Conservation (phyloP, 306 rosid genomes). For the Vicia faba region DNA sequence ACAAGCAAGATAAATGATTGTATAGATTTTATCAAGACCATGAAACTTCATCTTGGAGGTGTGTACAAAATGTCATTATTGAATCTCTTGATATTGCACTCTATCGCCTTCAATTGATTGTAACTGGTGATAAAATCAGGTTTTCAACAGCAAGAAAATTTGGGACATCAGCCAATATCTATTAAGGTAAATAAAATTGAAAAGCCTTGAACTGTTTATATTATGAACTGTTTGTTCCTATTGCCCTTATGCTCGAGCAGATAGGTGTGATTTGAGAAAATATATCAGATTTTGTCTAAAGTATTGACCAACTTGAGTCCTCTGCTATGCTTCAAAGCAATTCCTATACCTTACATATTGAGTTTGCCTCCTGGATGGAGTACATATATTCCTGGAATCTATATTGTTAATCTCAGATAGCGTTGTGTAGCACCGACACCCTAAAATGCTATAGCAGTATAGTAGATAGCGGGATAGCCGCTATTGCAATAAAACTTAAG, state of each 20-base stretch:
- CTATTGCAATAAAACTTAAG: too few relatives aligned
- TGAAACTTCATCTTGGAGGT: slow-evolving; percentile 72
- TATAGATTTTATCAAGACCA: slow-evolving; percentile 69
- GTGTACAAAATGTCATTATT: slow-evolving; percentile 28
- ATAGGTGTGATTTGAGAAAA: slow-evolving; percentile 26
- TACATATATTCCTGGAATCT: slow-evolving; percentile 16
- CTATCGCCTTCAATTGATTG: slow-evolving; percentile 44
- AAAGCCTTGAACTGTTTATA: background rate
- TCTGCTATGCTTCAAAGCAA: slow-evolving; percentile 12
- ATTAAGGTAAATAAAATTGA: slow-evolving; percentile 60
- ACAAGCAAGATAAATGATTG: slow-evolving; percentile 83
- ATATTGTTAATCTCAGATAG: too few relatives aligned
- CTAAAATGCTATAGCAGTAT: too few relatives aligned
- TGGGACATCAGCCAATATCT: slow-evolving; percentile 47
- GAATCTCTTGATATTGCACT: slow-evolving; percentile 2
- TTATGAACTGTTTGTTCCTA: slow-evolving; percentile 31
- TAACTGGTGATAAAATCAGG: slow-evolving; percentile 55
- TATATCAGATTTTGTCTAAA: background rate
- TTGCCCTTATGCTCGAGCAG: slow-evolving; percentile 1
- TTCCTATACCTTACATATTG: slow-evolving; percentile 15
- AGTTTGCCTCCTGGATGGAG: slow-evolving; percentile 4
- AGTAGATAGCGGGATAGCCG: too few relatives aligned
- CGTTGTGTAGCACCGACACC: too few relatives aligned
- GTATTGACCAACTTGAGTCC: slow-evolving; percentile 16
- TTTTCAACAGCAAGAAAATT: slow-evolving; percentile 47